Conservation (phyloP, 352 stramenopile species). For the Phytophthora pluvialis region DNA sequence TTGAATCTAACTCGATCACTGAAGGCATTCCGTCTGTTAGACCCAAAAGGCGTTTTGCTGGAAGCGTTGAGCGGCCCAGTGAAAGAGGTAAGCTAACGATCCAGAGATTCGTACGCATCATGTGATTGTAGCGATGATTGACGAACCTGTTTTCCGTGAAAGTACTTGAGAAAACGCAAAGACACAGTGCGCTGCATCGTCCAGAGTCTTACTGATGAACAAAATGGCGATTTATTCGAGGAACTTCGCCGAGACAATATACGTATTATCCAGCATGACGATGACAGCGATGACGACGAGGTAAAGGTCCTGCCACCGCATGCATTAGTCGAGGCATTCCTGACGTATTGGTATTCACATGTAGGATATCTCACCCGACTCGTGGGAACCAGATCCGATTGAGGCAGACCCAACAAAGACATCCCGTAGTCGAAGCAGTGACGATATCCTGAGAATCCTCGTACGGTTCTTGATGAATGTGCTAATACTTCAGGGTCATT, state of each 20-base stretch:
- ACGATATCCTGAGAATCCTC: conserved; percentile 97
- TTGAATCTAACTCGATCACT: no score
- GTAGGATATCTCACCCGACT: conserved; percentile 78
- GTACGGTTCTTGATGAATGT: conserved; percentile 37
- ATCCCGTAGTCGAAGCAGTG: conserved; percentile 77
- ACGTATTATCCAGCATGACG: conserved; percentile 91
- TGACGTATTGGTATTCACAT: conserved; percentile 6
- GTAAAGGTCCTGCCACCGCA: conserved; percentile 26
- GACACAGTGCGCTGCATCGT: conserved; percentile 99
- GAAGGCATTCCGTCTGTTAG: conserved; percentile 92
- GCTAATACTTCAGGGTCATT: background rate
- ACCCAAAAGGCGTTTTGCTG: conserved; percentile 93
- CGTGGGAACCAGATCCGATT: conserved; percentile 93
- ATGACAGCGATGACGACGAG: conserved; percentile 95
- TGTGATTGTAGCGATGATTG: no score
- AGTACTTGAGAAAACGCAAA: conserved; percentile 93
- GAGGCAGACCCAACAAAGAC: conserved; percentile 86
- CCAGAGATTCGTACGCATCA: background rate
- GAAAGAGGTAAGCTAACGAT: conserved; percentile 56
- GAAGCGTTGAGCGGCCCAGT: conserved; percentile 74
- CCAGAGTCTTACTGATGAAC: conserved; percentile 87
- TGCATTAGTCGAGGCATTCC: background rate
- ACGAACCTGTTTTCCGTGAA: background rate
- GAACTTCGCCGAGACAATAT: conserved; percentile 94
- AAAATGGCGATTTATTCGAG: conserved; percentile 95